Percentiles rank a stretch among this genome's conserved stretches.
Evolutionary conservation across 164 flowering plant genomes (phyloP).

Genomic region (Berberis vulgaris): DNA sequence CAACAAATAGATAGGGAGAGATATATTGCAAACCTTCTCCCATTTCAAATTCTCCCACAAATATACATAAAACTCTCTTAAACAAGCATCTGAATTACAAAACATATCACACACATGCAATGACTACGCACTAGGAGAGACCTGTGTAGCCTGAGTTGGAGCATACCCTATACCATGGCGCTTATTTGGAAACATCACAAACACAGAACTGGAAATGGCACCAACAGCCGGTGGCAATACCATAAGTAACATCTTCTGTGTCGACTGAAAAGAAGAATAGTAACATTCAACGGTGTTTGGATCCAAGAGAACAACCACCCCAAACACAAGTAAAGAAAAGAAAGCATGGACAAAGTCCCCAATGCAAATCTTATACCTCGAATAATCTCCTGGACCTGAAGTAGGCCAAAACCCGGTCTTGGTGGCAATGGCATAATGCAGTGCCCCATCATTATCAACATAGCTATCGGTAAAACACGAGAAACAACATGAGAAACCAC

Average conservation of each 20-base stretch:
- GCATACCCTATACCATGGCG: conserved; percentile 87
- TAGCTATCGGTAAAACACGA: conserved; percentile 78
- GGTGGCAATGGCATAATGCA: conserved; percentile 64
- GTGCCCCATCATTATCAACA: conserved; percentile 35
- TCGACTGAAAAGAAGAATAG: conserved; percentile 42
- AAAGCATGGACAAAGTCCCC: conserved; percentile 77
- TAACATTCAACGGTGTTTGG: conserved; percentile 52
- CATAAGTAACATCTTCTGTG: conserved; percentile 40
- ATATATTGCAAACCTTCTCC: no score
- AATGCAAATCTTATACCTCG: conserved; percentile 35
- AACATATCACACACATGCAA: not conserved
- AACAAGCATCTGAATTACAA: not conserved
- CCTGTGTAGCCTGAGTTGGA: conserved; percentile 11
- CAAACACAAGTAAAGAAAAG: conserved; percentile 27
- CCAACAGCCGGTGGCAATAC: conserved; percentile 69
- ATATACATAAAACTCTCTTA: not conserved
- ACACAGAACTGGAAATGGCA: conserved; percentile 35
- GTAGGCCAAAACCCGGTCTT: conserved; percentile 52
- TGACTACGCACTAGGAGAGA: not conserved
- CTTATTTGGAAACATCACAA: conserved; percentile 53
- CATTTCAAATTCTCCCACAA: no score
- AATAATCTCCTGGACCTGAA: conserved; percentile 18
- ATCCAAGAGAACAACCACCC: conserved; percentile 45
- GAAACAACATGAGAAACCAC: conserved; percentile 56
- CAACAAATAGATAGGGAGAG: no score